phyloP scores from a whole-genome alignment of 176 grass and related monocot species.

The Aegilops tauschii region DNA sequence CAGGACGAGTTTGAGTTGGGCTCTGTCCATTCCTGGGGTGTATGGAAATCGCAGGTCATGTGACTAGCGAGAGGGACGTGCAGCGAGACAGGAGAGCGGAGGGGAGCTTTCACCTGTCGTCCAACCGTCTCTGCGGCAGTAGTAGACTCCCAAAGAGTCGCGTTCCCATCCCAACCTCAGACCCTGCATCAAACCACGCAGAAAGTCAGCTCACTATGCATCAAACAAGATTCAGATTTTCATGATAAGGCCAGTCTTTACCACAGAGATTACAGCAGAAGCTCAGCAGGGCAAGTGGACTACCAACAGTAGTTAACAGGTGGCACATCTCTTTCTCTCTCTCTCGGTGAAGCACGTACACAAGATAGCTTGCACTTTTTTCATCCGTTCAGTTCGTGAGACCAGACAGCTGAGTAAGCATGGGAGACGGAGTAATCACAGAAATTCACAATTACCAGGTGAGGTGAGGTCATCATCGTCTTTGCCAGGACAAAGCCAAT shows the following conservation, averaged over 20 bases:
- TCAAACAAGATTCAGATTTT: not conserved
- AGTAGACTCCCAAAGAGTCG: not conserved
- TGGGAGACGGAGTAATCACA: conserved; percentile 29
- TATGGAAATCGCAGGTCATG: conserved; percentile 6
- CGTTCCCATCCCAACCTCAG: not conserved
- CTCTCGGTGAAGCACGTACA: not conserved
- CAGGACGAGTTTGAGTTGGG: not conserved
- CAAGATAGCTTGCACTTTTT: not conserved
- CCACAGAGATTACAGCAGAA: not conserved
- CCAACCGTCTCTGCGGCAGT: not conserved
- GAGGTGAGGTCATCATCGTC: conserved; percentile 22
- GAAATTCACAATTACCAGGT: conserved; percentile 49
- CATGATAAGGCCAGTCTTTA: too few relatives aligned
- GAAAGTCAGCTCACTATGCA: not conserved
- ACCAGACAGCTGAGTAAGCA: not conserved
- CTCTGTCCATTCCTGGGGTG: not conserved
- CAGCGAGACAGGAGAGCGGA: not conserved
- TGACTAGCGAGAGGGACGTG: conserved; percentile 27
- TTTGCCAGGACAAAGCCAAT: conserved; percentile 18
- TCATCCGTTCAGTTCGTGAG: not conserved
- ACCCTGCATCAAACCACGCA: not conserved
- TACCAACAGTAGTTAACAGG: not conserved
- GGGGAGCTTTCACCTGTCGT: not conserved
- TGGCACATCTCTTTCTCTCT: not conserved
- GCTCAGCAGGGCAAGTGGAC: too few relatives aligned